Percentiles rank a stretch among this genome's conserved stretches.
These are phyloP conservation scores for Annulohypoxylon bovei DNA, from an alignment of 495 filamentous ascomycete genomes.

Conservation along the genomic window DNA sequence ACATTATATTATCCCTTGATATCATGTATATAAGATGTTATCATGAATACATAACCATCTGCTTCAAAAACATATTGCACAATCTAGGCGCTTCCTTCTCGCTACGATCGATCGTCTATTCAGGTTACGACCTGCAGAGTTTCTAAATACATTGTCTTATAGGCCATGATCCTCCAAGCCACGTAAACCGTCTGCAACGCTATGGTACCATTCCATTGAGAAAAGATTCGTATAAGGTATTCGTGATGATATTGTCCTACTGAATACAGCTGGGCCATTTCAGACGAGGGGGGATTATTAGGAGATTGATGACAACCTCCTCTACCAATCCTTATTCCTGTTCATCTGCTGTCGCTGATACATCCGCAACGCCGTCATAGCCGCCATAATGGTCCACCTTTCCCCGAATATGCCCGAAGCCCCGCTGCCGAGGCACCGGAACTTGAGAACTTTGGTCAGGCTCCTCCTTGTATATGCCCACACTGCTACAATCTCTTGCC, in stretches of 20 bases:
- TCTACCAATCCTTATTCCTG: constrained; percentile 14
- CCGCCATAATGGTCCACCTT: constrained; percentile 40
- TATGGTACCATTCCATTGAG: neutral
- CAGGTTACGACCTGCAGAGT: neutral
- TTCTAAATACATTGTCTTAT: neutral
- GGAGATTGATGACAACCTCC: neutral
- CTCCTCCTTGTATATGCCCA: constrained; percentile 20
- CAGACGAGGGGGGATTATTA: neutral
- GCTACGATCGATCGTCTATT: neutral
- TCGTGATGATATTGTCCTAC: neutral
- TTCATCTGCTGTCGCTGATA: constrained; percentile 29
- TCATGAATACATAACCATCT: neutral
- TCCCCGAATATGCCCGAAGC: constrained; percentile 26
- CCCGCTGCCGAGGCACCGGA: constrained; percentile 35
- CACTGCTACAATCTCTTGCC: constrained; percentile 34
- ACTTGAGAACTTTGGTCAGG: constrained; percentile 34
- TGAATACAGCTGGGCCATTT: neutral
- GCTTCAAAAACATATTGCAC: neutral
- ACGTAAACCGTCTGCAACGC: neutral
- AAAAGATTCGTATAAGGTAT: neutral
- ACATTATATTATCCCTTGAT: neutral
- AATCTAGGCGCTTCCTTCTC: too few species aligned
- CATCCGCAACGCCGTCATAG: constrained; percentile 35
- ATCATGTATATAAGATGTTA: neutral
- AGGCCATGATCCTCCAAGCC: neutral